Evolutionary conservation across 345 rosid genomes (phyloP).

Genomic region (Salix dunnii): DNA sequence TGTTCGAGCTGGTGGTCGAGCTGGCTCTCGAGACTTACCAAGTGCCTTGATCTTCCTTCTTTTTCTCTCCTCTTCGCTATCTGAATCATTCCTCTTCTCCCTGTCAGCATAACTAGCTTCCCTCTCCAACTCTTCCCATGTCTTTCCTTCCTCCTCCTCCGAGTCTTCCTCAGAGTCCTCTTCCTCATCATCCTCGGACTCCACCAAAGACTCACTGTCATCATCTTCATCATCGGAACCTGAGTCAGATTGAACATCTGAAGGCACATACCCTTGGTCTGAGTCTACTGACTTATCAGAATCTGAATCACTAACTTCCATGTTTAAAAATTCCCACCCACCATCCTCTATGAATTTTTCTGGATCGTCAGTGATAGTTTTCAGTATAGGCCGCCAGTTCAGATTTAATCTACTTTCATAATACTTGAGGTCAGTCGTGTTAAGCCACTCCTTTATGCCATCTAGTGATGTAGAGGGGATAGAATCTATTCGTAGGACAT

Average conservation of each 20-base stretch:
- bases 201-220: conserved; percentile 73
- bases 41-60: conserved; percentile 81
- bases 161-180: conserved; percentile 66
- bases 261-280: conserved; percentile 85
- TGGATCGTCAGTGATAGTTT: conserved; percentile 85
- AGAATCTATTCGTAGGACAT: conserved; percentile 80
- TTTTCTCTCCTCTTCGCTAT: conserved; percentile 90
- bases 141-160: conserved; percentile 90
- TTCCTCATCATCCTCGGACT: conserved; percentile 82
- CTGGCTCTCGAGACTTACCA: conserved; percentile 57
- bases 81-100: conserved; percentile 79
- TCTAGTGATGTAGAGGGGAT: conserved; percentile 75
- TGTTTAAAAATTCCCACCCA: conserved; percentile 89
- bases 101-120: conserved; percentile 93
- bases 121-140: conserved; percentile 97
- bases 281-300: conserved; percentile 75
- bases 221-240: conserved; percentile 53
- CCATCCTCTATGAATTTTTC: conserved; percentile 80
- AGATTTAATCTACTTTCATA: conserved; percentile 93
- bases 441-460: conserved; percentile 90
- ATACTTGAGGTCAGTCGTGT: conserved; percentile 84
- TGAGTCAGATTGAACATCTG: conserved; percentile 78
- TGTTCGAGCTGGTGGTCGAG: not conserved
- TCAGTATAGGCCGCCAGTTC: conserved; percentile 88
- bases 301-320: conserved; percentile 86